Conservation (phyloP, 1,284 basidiomycete genomes). For the Papiliotrema terrestris region DNA sequence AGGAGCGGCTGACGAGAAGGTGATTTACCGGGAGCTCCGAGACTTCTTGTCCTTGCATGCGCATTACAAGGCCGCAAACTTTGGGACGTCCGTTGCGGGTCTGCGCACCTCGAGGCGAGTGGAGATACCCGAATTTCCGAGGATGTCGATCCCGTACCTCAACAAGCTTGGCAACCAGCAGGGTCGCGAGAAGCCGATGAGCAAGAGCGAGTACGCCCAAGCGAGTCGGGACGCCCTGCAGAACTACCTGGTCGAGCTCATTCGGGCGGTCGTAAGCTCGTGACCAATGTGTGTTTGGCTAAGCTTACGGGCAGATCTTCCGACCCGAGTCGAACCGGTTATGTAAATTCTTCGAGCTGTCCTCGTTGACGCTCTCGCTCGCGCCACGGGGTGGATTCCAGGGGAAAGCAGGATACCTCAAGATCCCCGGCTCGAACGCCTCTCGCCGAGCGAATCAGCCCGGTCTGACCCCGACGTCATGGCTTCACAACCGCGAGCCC, state of each 20-base stretch:
- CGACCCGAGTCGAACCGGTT: conserved; percentile 89
- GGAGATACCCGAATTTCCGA: conserved; percentile 87
- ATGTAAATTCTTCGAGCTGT: conserved; percentile 92
- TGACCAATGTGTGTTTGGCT: neutral
- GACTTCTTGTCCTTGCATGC: conserved; percentile 90
- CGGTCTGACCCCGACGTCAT: conserved; percentile 49
- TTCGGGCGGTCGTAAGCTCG: conserved; percentile 76
- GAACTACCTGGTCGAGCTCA: conserved; percentile 82
- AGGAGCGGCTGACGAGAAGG: conserved; percentile 45
- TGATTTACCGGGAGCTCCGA: conserved; percentile 88
- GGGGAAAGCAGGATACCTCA: conserved; percentile 83
- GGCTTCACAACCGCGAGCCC: conserved; percentile 66
- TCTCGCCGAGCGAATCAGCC: conserved; percentile 52
- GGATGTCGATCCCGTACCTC: conserved; percentile 79
- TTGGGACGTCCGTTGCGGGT: conserved; percentile 48
- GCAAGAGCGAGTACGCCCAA: conserved; percentile 70
- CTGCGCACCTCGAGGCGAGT: conserved; percentile 61
- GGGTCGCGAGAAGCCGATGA: conserved; percentile 44
- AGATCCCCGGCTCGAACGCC: conserved; percentile 50
- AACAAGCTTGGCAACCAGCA: conserved; percentile 52
- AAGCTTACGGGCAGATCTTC: conserved; percentile 69
- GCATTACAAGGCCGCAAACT: conserved; percentile 84
- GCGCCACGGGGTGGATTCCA: conserved; percentile 75
- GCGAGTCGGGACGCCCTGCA: conserved; percentile 76
- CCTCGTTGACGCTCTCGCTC: conserved; percentile 77